These are phyloP conservation scores for Malus fusca DNA, from an alignment of 306 rosid species.

Conservation along the genomic window DNA sequence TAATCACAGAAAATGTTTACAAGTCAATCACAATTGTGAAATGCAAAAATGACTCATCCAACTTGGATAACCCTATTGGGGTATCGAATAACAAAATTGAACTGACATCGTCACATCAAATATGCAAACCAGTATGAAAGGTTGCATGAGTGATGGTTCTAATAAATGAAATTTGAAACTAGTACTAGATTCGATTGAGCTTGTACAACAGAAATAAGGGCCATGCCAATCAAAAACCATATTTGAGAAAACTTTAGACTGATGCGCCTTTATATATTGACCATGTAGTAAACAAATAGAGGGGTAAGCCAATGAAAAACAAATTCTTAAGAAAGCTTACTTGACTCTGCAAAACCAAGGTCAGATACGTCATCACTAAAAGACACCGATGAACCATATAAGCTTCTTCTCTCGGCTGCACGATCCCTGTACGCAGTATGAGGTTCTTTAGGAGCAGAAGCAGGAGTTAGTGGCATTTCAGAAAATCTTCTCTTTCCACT, in stretches of 20 bases:
- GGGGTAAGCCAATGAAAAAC: constrained; percentile 6
- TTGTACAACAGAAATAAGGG: neutral
- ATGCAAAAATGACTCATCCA: constrained; percentile 9
- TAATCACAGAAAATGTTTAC: constrained; percentile 44
- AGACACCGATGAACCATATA: constrained; percentile 77
- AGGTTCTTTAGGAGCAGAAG: constrained; percentile 58
- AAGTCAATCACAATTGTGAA: constrained; percentile 29
- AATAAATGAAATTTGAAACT: neutral
- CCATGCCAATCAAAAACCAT: neutral
- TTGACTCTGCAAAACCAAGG: constrained; percentile 57
- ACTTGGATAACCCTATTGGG: constrained; percentile 15
- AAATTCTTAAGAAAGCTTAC: constrained; percentile 50
- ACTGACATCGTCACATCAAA: neutral
- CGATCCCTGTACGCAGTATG: constrained; percentile 87
- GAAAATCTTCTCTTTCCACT: constrained; percentile 86
- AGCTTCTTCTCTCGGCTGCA: constrained; percentile 92
- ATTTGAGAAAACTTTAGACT: neutral
- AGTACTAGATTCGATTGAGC: neutral
- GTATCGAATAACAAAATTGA: neutral
- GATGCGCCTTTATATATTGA: neutral
- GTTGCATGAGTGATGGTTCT: neutral
- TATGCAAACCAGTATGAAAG: neutral
- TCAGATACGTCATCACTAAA: constrained; percentile 56
- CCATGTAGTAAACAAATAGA: constrained; percentile 1
- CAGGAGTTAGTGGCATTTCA: constrained; percentile 64